Evolutionary conservation across 371 early-diverging fungal species (phyloP).

Genomic region (Mortierella sp.): DNA sequence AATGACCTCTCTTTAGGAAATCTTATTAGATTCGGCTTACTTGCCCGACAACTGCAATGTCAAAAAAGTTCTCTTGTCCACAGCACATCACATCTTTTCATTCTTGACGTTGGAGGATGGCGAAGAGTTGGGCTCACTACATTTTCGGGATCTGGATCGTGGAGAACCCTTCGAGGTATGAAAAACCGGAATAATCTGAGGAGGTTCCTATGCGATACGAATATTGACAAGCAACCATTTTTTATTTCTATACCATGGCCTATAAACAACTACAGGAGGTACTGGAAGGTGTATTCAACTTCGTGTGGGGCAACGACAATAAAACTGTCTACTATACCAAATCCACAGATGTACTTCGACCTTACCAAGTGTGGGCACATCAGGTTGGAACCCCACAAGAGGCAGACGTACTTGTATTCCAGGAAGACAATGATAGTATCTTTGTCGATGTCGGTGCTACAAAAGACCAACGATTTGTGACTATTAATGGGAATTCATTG

Average conservation of each 20-base stretch:
- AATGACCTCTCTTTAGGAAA: constrained; percentile 52
- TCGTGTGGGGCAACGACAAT: constrained; percentile 80
- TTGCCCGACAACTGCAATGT: constrained; percentile 67
- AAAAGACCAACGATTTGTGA: constrained; percentile 82
- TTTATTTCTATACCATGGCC: neutral
- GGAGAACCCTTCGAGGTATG: constrained; percentile 59
- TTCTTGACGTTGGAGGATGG: constrained; percentile 72
- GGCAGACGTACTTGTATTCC: constrained; percentile 74
- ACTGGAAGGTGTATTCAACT: constrained; percentile 81
- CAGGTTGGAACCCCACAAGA: constrained; percentile 66
- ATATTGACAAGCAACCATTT: neutral
- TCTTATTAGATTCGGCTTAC: constrained; percentile 69
- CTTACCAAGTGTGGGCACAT: constrained; percentile 73
- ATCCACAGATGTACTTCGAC: constrained; percentile 79
- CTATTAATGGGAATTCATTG: constrained; percentile 81
- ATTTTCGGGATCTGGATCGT: constrained; percentile 64
- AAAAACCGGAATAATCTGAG: neutral
- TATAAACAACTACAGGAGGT: constrained; percentile 58
- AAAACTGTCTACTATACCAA: constrained; percentile 79
- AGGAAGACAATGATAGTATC: constrained; percentile 73
- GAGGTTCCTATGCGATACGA: too few relatives aligned
- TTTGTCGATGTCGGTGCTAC: constrained; percentile 87
- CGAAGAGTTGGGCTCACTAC: constrained; percentile 75
- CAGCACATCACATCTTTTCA: constrained; percentile 71
- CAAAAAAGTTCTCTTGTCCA: constrained; percentile 71